Conservation (phyloP, 805 yeast genomes). For the Ogataea degrootiae region DNA sequence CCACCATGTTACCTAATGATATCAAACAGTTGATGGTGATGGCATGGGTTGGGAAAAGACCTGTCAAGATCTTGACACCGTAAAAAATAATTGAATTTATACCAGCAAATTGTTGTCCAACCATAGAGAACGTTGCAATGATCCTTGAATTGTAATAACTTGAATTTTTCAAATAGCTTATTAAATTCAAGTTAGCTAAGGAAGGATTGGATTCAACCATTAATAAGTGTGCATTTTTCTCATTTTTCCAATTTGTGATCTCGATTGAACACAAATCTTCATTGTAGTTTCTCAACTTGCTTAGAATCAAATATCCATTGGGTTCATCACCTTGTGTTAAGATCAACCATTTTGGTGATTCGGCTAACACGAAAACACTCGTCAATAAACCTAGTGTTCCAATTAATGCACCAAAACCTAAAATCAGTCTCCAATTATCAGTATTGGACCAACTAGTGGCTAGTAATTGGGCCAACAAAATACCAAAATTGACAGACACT, state of each 20-base stretch:
- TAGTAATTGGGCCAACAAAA: constrained; percentile 68
- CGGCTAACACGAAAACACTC: constrained; percentile 45
- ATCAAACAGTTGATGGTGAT: constrained; percentile 70
- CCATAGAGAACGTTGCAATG: constrained; percentile 67
- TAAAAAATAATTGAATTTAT: constrained; percentile 90
- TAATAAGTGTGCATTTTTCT: constrained; percentile 19
- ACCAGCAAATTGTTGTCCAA: constrained; percentile 89
- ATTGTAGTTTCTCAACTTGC: constrained; percentile 34
- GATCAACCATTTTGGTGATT: constrained; percentile 80
- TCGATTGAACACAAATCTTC: constrained; percentile 15
- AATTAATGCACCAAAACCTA: constrained; percentile 55
- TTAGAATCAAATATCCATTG: constrained; percentile 21
- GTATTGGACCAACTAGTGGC: constrained; percentile 67
- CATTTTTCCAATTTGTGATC: constrained; percentile 28
- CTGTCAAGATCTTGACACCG: constrained; percentile 80
- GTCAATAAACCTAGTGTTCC: constrained; percentile 46
- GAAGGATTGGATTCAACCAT: constrained; percentile 21
- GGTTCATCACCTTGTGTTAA: constrained; percentile 37
- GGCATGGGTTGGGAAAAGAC: constrained; percentile 67
- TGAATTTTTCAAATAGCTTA: constrained; percentile 45
- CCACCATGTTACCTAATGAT: constrained; percentile 66
- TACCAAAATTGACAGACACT: constrained; percentile 80
- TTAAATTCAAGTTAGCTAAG: constrained; percentile 23
- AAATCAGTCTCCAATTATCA: constrained; percentile 66
- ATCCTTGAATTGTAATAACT: constrained; percentile 53